Conservation (phyloP, 306 rosid genomes). For the Trifolium repens region DNA sequence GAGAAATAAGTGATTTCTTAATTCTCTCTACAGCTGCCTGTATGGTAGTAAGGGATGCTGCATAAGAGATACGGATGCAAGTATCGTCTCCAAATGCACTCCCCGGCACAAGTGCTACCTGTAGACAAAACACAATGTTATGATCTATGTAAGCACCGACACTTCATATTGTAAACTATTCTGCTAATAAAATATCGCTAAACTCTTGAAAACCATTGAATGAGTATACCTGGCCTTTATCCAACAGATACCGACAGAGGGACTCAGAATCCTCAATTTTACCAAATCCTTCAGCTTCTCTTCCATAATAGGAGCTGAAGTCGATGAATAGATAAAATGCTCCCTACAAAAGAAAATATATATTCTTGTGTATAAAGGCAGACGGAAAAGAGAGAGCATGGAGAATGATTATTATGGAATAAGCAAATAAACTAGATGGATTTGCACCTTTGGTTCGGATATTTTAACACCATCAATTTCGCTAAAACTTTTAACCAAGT, state of each 20-base stretch:
- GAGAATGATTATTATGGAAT: conserved; percentile 17
- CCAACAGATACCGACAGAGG: conserved; percentile 79
- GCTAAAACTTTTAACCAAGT: conserved; percentile 78
- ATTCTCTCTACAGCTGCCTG: conserved; percentile 88
- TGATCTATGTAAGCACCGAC: background rate
- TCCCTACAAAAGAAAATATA: conserved; percentile 64
- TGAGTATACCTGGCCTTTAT: conserved; percentile 79
- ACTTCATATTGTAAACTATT: background rate
- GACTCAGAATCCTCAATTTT: conserved; percentile 79
- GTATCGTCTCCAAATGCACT: conserved; percentile 87
- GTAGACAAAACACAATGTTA: conserved; percentile 39
- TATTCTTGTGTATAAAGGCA: conserved; percentile 12
- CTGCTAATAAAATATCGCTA: background rate
- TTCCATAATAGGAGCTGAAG: conserved; percentile 83
- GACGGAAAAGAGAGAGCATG: background rate
- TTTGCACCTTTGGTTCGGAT: conserved; percentile 80
- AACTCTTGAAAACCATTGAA: background rate
- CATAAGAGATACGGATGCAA: conserved; percentile 92
- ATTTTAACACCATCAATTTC: conserved; percentile 80
- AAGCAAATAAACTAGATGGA: conserved; percentile 21
- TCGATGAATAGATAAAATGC: conserved; percentile 95
- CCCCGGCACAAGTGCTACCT: conserved; percentile 97
- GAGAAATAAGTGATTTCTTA: conserved; percentile 62
- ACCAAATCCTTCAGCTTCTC: conserved; percentile 86
- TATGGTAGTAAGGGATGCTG: conserved; percentile 75